Conservation (phyloP, 2,329 filamentous ascomycete species). For the Eutypa lata region DNA sequence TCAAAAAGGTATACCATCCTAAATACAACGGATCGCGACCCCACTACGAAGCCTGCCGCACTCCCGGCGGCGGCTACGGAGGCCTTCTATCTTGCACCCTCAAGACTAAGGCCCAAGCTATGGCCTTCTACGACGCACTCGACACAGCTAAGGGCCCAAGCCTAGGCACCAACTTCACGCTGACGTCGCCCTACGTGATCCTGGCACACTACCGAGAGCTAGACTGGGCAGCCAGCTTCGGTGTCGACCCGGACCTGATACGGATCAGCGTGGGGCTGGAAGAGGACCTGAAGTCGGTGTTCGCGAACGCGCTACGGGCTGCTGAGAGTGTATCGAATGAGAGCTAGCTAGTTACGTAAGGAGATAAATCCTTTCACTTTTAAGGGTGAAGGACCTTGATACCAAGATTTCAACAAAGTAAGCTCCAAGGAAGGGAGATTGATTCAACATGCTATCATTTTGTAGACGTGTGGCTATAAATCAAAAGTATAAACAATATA, state of each 20-base stretch:
- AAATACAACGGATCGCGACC: constrained; percentile 67
- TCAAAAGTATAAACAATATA: too few relatives aligned
- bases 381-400: too few relatives aligned
- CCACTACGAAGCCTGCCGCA: constrained; percentile 76
- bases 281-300: constrained; percentile 61
- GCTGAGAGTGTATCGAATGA: constrained; percentile 31
- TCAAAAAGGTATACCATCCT: constrained; percentile 84
- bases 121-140: constrained; percentile 80
- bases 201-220: constrained; percentile 89
- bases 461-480: too few relatives aligned
- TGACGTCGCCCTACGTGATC: constrained; percentile 86
- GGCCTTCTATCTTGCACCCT: constrained; percentile 86
- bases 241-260: constrained; percentile 76
- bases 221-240: constrained; percentile 82
- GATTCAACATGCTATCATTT: too few relatives aligned
- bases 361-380: too few relatives aligned
- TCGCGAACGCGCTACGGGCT: constrained; percentile 67
- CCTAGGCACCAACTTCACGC: constrained; percentile 93
- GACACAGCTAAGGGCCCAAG: constrained; percentile 92
- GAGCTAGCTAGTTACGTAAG: neutral
- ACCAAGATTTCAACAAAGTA: too few relatives aligned
- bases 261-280: constrained; percentile 90
- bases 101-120: constrained; percentile 63
- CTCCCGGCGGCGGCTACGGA: constrained; percentile 78
- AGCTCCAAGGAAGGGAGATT: too few relatives aligned